phyloP scores from a whole-genome alignment of 2,329 filamentous ascomycete genomes.

The Elsinoe fawcettii region DNA sequence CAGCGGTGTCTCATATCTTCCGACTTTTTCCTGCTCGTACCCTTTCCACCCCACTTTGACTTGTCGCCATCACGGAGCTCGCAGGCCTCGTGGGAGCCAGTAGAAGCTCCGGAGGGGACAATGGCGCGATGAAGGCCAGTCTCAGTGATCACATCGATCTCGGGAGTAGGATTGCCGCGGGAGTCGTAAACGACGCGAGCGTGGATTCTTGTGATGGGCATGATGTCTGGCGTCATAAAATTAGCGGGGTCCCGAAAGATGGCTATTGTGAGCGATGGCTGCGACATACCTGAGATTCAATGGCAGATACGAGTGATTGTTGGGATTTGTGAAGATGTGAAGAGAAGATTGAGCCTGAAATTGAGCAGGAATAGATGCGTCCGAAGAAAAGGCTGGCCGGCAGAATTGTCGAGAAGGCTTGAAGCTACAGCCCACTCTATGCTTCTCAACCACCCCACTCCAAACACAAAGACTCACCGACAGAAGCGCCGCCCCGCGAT shows the following conservation, averaged over 20 bases:
- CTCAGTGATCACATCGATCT: slow-evolving; percentile 95
- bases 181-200: slow-evolving; percentile 89
- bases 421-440: slow-evolving; percentile 12
- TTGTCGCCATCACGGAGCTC: slow-evolving; percentile 49
- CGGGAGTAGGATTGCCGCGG: slow-evolving; percentile 94
- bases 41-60: slow-evolving; percentile 47
- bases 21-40: slow-evolving; percentile 23
- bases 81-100: slow-evolving; percentile 52
- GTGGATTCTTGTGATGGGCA: slow-evolving; percentile 59
- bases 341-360: background rate
- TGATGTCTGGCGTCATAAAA: slow-evolving; percentile 33
- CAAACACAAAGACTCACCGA: slow-evolving; percentile 6
- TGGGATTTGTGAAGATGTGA: background rate
- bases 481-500: slow-evolving; percentile 4
- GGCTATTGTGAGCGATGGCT: background rate
- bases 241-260: slow-evolving; percentile 5
- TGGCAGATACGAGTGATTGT: background rate
- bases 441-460: slow-evolving; percentile 5
- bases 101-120: slow-evolving; percentile 93
- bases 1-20: slow-evolving; percentile 2
- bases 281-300: background rate
- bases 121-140: slow-evolving; percentile 95
- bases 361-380: background rate
- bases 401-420: slow-evolving; percentile 14
- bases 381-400: slow-evolving; percentile 5